Evolutionary conservation across 106 monocot species (phyloP), one percentile per base, ranked within the genome.

Genomic region (Ottelia alismoides): DNA sequence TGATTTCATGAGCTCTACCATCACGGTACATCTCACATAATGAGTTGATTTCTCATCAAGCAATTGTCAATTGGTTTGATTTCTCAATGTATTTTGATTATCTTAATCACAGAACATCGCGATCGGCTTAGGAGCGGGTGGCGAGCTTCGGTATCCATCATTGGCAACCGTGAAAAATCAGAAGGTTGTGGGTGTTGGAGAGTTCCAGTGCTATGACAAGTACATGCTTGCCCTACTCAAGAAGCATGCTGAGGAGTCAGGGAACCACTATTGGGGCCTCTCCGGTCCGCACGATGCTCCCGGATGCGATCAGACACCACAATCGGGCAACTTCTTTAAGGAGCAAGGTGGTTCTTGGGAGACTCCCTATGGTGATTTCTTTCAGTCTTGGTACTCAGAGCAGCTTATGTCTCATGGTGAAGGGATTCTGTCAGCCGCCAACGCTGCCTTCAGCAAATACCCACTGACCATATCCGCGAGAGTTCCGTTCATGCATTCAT

Each of bases 191-290:
- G 80, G 76, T 0, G 58, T 75, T 2, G 81, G 86, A 1, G 86
- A 78, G 30, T 87, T 87, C 68, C 86, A 87, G 17, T 87, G 86
- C 76, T 81, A 78, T 49, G 77, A 87, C 51, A 81, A 72, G 56
- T 68, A 77, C 65, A 74, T 72, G 74, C 86, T 87, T 2, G 60
- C 51, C 2, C 20, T 57, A 27, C 77, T 87, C n/a, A 61, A 78
- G 27, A 12, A 26, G 31, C 70, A 73, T 32, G 76, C 86, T 0
- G 65, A 68, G 22, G 57, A 30, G 20, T 3, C 65, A 11, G 74
- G 74, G 25, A 65, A 87, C 19, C 69, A 67, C 0, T 26, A 64
- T 1, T 87, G 86, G 86, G 81, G 86, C 27, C 72, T 78, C 45
- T 22, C 61, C 1, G 81, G 74, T 1, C 86, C 86, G 3, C 86